phyloP scores from a whole-genome alignment of 2,329 filamentous ascomycete species.

The Beauveria sp. region DNA sequence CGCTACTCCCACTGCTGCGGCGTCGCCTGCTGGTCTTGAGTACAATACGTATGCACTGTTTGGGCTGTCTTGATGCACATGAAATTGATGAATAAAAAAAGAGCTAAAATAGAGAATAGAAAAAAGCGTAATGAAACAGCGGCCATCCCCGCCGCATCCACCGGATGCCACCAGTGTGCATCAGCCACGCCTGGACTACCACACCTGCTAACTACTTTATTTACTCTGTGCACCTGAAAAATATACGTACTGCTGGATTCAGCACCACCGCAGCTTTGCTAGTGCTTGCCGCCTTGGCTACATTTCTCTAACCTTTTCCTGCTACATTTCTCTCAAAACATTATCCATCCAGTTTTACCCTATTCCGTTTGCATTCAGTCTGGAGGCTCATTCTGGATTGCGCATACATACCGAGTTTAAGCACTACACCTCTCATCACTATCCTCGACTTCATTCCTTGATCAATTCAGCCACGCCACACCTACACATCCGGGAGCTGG shows the following conservation, averaged over 20 bases:
- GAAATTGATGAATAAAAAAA: background rate
- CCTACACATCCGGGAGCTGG: background rate
- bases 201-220: background rate
- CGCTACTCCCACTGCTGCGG: too few species aligned
- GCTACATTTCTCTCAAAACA: background rate
- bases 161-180: background rate
- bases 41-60: too few species aligned
- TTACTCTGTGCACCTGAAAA: background rate
- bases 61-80: too few species aligned
- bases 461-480: background rate
- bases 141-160: background rate
- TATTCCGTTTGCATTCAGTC: background rate
- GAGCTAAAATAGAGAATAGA: background rate
- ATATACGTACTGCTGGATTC: background rate
- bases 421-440: too few species aligned
- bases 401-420: background rate
- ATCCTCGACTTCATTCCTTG: background rate
- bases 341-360: background rate
- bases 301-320: background rate
- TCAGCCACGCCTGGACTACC: background rate
- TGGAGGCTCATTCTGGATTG: background rate
- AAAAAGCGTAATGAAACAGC: background rate
- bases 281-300: background rate
- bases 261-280: background rate
- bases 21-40: too few species aligned